Evolutionary conservation across 768 basidiomycete species (phyloP), one percentile per base, ranked within the genome.

Genomic region (Crepidotus variabilis): DNA sequence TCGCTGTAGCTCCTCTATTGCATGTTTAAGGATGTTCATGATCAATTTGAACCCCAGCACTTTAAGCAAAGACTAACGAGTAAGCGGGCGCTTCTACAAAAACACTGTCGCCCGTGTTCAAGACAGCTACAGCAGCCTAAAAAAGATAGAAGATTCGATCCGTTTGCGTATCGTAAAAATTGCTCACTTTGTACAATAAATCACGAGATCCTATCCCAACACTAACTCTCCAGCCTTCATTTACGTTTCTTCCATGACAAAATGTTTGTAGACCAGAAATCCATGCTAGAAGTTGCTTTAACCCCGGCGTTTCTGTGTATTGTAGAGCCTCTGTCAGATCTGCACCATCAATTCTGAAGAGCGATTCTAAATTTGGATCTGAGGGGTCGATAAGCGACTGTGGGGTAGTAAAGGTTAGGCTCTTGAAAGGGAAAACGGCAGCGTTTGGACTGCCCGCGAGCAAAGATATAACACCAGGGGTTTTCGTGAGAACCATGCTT

Each of bases 361-460:
- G 67, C 1, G 73, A 71, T 28, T 85, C 81, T 54, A 77, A 72
- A 55, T 80, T 71, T 49, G 34, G 22, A 36, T 20, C 8, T 22
- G 2, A n/a, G 14, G 35, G 20, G 48, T 21, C 10, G 10, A 34
- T n/a, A 21, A 66, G 68, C 2, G 81, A 81, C 10, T 83, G 80
- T 18, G 78, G 73, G 3, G 84, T 77, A 1, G 77, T 82, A 69
- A 91, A 84, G 55, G 80, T 85, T 62, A 98, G 74, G 0, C 87
- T 85, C 1, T 85, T 85, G 74, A 98, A 90, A 1, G 96, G 96
- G 74, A 97, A 98, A 18, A 91, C 89, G n/a, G 79, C 75, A 8
- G 86, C 79, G 65, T 96, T 94, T 6, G 96, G 96, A 70, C 95
- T 94, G 23, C 96, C 96, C 0, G 94, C 94, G 6, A 95, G 82